These are phyloP conservation scores for Dillenia suffruticosa DNA, from an alignment of 164 flowering plant genomes.

Conservation along the genomic window DNA sequence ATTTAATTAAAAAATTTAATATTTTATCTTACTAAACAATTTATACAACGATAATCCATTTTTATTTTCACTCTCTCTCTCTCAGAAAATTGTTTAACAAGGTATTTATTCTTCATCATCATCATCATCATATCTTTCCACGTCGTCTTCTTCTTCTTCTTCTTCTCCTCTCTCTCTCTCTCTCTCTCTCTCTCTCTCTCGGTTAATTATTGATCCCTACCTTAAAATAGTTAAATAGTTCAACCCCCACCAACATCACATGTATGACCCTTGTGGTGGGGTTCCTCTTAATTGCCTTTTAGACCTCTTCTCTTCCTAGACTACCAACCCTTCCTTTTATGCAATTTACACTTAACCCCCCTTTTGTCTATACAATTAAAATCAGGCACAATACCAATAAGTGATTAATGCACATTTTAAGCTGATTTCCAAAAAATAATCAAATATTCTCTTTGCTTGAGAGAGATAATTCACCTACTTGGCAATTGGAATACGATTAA, in stretches of 20 bases:
- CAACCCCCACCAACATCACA: constrained; percentile 39
- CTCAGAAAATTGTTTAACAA: background rate
- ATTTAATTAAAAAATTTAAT: no score
- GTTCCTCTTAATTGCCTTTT: background rate
- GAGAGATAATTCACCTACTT: no score
- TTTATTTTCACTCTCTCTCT: constrained; percentile 5
- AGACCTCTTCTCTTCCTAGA: background rate
- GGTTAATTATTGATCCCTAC: constrained; percentile 10
- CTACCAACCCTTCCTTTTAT: background rate
- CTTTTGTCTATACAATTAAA: background rate
- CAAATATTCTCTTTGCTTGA: background rate
- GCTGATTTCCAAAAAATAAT: background rate
- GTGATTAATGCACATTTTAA: background rate
- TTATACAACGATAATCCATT: no score
- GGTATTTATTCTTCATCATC: no score
- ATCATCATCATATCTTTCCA: no score
- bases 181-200: background rate
- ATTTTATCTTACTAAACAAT: no score
- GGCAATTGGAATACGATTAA: no score
- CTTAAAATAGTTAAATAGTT: constrained; percentile 7
- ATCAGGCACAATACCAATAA: background rate
- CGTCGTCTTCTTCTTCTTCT: no score
- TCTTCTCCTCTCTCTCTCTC: no score
- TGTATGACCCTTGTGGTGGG: constrained; percentile 23
- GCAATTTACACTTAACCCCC: no score